Conservation (phyloP, 139 green algal genomes). For the Closterium sp. region DNA sequence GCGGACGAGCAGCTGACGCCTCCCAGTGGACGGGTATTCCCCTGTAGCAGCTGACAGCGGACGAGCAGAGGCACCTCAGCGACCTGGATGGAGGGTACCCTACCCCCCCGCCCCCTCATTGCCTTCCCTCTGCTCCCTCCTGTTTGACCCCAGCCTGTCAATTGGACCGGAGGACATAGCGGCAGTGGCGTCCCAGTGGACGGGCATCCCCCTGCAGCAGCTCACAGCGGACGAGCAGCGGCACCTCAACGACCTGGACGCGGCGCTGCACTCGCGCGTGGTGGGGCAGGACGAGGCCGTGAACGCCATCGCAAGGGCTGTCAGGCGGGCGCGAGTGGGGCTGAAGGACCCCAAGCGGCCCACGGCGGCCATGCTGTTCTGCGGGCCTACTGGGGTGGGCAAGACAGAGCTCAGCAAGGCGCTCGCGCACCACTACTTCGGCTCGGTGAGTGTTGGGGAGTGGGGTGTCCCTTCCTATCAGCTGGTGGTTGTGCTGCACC, state of each 20-base stretch:
- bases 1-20: conserved; percentile 87
- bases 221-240: conserved; percentile 65
- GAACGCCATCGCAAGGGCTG: conserved; percentile 56
- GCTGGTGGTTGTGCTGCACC: conserved; percentile 59
- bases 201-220: conserved; percentile 82
- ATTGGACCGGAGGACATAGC: conserved; percentile 72
- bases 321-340: conserved; percentile 62
- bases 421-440: conserved; percentile 55
- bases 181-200: conserved; percentile 83
- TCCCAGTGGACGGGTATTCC: conserved; percentile 82
- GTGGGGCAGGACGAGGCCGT: conserved; percentile 77
- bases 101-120: not conserved
- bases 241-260: conserved; percentile 60
- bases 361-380: conserved; percentile 75
- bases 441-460: conserved; percentile 27
- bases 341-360: conserved; percentile 61
- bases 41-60: conserved; percentile 57
- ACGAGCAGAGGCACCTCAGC: too few species aligned
- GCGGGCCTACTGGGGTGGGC: conserved; percentile 77
- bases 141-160: not conserved
- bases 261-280: conserved; percentile 59
- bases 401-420: conserved; percentile 80
- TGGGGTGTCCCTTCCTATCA: not conserved
- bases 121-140: not conserved
- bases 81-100: too few species aligned